phyloP scores from a whole-genome alignment of 768 basidiomycete species.

The Boletus coccyginus region DNA sequence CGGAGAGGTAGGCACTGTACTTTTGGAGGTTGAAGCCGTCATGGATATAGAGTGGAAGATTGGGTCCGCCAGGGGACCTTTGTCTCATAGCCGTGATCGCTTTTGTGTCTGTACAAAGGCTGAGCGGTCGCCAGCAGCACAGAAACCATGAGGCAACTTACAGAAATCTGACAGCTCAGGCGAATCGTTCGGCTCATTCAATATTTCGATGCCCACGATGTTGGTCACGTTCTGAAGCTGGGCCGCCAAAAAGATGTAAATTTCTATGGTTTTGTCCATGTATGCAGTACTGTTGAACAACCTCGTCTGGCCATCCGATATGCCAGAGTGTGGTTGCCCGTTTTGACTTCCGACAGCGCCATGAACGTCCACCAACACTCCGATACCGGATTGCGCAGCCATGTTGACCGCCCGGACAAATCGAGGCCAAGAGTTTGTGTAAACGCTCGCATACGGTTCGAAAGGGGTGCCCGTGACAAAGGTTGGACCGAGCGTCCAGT shows the following conservation, averaged over 20 bases:
- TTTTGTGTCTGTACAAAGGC: constrained; percentile 10
- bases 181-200: constrained; percentile 54
- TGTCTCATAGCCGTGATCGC: constrained; percentile 23
- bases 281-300: constrained; percentile 37
- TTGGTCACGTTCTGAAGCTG: constrained; percentile 42
- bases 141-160: background rate
- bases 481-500: constrained; percentile 37
- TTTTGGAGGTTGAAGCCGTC: constrained; percentile 57
- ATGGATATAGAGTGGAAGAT: constrained; percentile 64
- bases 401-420: constrained; percentile 42
- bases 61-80: constrained; percentile 18
- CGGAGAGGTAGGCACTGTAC: constrained; percentile 41
- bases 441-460: constrained; percentile 41
- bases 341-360: constrained; percentile 52
- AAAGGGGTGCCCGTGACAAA: constrained; percentile 37
- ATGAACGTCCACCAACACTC: constrained; percentile 54
- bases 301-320: constrained; percentile 40
- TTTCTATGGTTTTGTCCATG: constrained; percentile 38
- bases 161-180: constrained; percentile 43
- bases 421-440: constrained; percentile 37
- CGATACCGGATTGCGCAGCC: constrained; percentile 40
- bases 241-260: constrained; percentile 37
- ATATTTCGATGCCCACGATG: constrained; percentile 57
- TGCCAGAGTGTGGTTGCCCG: constrained; percentile 30
- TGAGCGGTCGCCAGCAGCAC: background rate